These are phyloP conservation scores for Coprinopsis strossmayeri DNA, from an alignment of 768 basidiomycete genomes.

Conservation along the genomic window DNA sequence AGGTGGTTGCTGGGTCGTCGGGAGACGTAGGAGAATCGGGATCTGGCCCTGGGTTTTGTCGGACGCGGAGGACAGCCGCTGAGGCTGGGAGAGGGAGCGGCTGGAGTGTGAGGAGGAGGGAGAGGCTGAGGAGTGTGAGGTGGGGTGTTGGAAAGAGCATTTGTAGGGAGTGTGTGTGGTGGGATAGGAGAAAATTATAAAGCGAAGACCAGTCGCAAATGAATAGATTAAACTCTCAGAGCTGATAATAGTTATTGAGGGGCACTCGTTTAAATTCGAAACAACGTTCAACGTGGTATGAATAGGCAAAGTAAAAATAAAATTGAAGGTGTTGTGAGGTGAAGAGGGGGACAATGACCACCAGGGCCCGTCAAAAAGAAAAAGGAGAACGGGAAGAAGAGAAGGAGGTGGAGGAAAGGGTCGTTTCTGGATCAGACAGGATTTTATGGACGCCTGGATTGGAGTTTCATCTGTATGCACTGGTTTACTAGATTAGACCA, in stretches of 20 bases:
- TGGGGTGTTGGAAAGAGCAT: neutral
- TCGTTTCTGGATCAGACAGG: neutral
- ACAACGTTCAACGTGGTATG: too few species aligned
- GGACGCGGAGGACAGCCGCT: neutral
- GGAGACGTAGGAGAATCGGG: neutral
- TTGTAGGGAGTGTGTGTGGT: too few species aligned
- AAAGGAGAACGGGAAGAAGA: neutral
- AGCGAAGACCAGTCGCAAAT: too few species aligned
- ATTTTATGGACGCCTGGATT: neutral
- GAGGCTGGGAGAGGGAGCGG: neutral
- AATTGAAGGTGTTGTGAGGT: neutral
- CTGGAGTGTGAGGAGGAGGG: neutral
- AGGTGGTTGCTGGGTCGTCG: neutral
- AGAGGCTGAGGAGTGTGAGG: conserved; percentile 7
- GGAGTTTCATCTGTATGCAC: too few species aligned
- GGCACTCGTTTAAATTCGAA: too few species aligned
- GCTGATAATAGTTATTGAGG: too few species aligned
- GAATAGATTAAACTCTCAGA: too few species aligned
- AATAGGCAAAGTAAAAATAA: neutral
- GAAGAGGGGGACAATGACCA: conserved; percentile 7
- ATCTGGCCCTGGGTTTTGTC: neutral
- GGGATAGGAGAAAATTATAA: neutral
- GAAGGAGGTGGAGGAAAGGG: neutral
- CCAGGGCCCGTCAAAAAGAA: conserved; percentile 9
- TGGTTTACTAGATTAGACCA: too few species aligned